These are phyloP conservation scores for Cadophora malorum DNA, from an alignment of 2,329 filamentous ascomycete species.

Conservation along the genomic window DNA sequence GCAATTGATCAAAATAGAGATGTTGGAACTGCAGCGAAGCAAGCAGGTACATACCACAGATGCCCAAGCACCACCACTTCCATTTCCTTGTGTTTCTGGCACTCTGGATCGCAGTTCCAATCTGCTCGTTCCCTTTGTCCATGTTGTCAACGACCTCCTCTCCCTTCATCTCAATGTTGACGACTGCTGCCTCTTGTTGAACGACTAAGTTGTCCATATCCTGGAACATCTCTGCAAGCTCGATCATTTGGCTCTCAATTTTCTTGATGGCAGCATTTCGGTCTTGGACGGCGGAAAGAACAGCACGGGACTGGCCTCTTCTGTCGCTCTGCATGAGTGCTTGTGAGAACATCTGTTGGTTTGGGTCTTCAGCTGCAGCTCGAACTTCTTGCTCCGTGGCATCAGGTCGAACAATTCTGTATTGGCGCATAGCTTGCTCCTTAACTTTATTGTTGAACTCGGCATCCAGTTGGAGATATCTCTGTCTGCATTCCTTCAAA, in stretches of 20 bases:
- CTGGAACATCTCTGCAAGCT: conserved; percentile 86
- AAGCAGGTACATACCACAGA: conserved; percentile 58
- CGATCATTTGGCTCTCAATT: conserved; percentile 89
- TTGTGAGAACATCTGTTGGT: conserved; percentile 84
- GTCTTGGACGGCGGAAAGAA: conserved; percentile 79
- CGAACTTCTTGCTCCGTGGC: conserved; percentile 79
- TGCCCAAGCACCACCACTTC: conserved; percentile 96
- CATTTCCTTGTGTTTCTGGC: conserved; percentile 71
- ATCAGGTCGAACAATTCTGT: conserved; percentile 85
- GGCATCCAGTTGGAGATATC: conserved; percentile 81
- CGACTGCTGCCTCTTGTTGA: conserved; percentile 82
- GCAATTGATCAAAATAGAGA: conserved; percentile 18
- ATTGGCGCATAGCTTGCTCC: conserved; percentile 87
- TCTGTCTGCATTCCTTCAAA: conserved; percentile 80
- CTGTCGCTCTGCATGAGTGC: conserved; percentile 83
- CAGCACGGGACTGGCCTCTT: conserved; percentile 79
- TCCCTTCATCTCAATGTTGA: conserved; percentile 83
- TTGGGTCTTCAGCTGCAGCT: conserved; percentile 73
- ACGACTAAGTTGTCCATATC: conserved; percentile 86
- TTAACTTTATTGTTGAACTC: conserved; percentile 81
- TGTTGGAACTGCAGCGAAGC: conserved; percentile 10
- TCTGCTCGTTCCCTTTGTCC: conserved; percentile 82
- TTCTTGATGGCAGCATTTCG: conserved; percentile 88
- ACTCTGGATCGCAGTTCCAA: conserved; percentile 80
- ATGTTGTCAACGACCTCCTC: conserved; percentile 87